Evolutionary conservation across 331 rosid genomes (phyloP).

Genomic region (Quercus lobata): DNA sequence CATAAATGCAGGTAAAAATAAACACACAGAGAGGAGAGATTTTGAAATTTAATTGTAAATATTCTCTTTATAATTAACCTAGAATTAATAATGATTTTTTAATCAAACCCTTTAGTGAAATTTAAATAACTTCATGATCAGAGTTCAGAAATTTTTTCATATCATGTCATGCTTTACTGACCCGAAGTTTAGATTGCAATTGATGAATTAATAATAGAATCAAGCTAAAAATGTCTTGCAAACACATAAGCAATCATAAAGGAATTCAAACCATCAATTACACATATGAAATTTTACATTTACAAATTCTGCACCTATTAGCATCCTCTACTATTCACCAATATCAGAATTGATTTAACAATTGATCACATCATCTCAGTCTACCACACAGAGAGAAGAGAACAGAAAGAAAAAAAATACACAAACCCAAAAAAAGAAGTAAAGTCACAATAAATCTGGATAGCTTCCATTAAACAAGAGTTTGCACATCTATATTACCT

Average conservation of each 20-base stretch:
- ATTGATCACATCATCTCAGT: neutral
- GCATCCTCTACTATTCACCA: neutral
- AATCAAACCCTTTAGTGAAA: neutral
- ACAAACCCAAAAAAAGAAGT: no score
- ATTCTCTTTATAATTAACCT: neutral
- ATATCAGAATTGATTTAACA: no score
- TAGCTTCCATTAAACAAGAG: no score
- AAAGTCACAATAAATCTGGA: no score
- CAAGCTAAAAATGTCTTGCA: neutral
- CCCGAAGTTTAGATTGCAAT: neutral
- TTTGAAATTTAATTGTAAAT: neutral
- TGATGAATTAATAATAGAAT: neutral
- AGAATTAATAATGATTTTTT: neutral
- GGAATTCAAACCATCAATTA: neutral
- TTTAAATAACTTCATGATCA: neutral
- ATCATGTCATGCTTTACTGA: neutral
- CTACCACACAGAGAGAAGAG: neutral
- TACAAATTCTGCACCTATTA: neutral
- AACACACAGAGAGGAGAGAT: neutral
- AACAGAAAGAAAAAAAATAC: no score
- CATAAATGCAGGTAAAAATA: neutral
- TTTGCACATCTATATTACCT: no score
- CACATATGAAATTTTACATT: neutral
- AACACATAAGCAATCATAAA: neutral
- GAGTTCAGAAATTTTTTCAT: neutral